Evolutionary conservation across 768 basidiomycete species (phyloP).

Genomic region (Suillus hirtellus): DNA sequence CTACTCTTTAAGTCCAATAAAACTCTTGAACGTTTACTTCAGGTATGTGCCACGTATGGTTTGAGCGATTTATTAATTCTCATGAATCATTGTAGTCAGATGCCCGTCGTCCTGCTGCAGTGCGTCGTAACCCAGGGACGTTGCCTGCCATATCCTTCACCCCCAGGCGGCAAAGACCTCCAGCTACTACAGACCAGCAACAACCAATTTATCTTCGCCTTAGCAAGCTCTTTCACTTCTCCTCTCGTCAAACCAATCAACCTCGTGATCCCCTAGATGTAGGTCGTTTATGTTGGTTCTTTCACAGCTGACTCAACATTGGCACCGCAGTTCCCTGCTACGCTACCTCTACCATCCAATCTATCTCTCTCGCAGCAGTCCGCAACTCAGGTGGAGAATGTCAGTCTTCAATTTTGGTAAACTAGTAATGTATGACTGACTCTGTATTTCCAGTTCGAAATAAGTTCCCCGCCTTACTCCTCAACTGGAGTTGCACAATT

Average conservation of each 20-base stretch:
- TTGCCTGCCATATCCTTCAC: neutral
- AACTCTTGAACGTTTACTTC: neutral
- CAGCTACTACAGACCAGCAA: neutral
- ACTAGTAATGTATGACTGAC: neutral
- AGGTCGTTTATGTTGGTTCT: neutral
- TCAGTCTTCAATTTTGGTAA: neutral
- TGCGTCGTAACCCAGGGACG: neutral
- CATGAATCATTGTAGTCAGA: neutral
- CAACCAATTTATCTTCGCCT: neutral
- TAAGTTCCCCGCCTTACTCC: neutral
- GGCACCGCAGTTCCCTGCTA: neutral
- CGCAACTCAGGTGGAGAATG: neutral
- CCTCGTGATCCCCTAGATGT: neutral
- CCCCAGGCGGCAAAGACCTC: neutral
- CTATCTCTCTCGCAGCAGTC: neutral
- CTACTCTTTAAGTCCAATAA: neutral
- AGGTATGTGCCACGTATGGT: neutral
- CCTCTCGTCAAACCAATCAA: neutral
- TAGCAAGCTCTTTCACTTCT: neutral
- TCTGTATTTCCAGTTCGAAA: neutral
- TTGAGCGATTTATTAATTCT: neutral
- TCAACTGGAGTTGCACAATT: neutral
- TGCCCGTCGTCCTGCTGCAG: neutral
- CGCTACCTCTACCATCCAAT: neutral
- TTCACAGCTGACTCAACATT: neutral